These are phyloP conservation scores for Rhizophlyctis rosea DNA, from an alignment of 192 early-diverging fungal genomes.

Conservation along the genomic window DNA sequence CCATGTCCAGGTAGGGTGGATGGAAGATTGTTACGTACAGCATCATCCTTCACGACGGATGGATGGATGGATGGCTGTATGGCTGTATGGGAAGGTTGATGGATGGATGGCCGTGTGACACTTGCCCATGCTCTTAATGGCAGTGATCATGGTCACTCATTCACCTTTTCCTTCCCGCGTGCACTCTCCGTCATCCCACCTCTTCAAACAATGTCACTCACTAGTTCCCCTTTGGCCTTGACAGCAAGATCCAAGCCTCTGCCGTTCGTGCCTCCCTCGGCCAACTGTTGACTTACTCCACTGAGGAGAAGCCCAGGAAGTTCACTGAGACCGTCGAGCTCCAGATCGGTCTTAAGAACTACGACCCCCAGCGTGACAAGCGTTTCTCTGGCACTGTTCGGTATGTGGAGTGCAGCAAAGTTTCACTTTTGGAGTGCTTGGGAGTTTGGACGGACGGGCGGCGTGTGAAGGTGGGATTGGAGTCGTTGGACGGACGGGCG, in stretches of 20 bases:
- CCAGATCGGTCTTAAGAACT: conserved; percentile 99
- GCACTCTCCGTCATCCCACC: neutral
- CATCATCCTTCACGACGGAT: too few relatives aligned
- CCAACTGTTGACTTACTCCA: conserved; percentile 66
- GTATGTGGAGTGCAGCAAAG: too few relatives aligned
- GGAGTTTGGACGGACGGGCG: too few relatives aligned
- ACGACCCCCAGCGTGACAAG: conserved; percentile 99
- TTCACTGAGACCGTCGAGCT: conserved; percentile 97
- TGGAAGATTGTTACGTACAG: too few relatives aligned
- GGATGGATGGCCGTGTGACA: neutral
- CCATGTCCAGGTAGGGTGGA: too few relatives aligned
- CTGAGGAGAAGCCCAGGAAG: conserved; percentile 87
- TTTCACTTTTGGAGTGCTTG: too few relatives aligned
- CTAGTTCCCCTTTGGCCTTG: too few relatives aligned
- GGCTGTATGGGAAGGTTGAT: neutral
- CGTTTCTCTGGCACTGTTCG: conserved; percentile 99
- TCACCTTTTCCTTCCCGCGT: neutral
- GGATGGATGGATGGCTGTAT: conserved; percentile 4
- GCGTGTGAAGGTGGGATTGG: too few relatives aligned
- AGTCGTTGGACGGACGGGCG: too few relatives aligned
- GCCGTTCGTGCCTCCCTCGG: conserved; percentile 80
- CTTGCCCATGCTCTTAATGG: neutral
- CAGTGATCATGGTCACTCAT: neutral
- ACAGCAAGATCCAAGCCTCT: conserved; percentile 80
- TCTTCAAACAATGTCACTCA: neutral